Base-by-base conservation (phyloP, 495 filamentous ascomycete species). In the Aspergillus baeticus region DNA sequence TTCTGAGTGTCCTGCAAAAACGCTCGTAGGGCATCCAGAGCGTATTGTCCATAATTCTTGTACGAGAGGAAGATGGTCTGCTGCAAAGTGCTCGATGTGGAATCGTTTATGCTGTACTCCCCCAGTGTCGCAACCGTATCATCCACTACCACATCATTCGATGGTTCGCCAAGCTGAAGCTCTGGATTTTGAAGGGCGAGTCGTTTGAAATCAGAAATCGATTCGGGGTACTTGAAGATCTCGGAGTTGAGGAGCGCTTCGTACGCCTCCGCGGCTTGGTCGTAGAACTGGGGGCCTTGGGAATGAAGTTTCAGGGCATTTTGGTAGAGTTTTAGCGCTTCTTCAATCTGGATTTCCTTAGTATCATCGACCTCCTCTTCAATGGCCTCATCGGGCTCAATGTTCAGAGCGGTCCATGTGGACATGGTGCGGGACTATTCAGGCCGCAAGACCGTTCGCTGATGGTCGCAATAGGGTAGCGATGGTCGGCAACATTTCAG, bases 271-370 rank as follows among this genome's bases (percentile, higher is more conserved):
- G 82, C 78, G 10, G 94, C 92, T 67, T 93, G 83, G 23, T 82
- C 66, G 66, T 87, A 95, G 62, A 82, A 88, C 3, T 69, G 70
- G 5, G 90, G 86, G 3, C 94, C 91, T 72, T 94, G 90, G 5
- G 92, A 87, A 64, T 99, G 95, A 57, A 92, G 84, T 68, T 93
- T 96, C 23, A 99, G 75, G 20, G 94, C 94, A 52, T 79, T 87
- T 67, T 97, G 91, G 69, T 98, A 99, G 23, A 93, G 84, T 74
- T 97, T 98, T 57, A 99, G 75, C 23, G 94, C 91, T 70, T 99
- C 94, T 68, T 99, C 94, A 66, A 98, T 93, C 79, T 93, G 92
- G 48, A 99, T 85, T 67, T 98, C 92, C 73, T 89, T 92, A 41
- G 92, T 97, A 57, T 93, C 90, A 63, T 99, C 94, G 64, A 96